Evolutionary conservation across 2,329 filamentous ascomycete species (phyloP).

Genomic region (Fusarium nygamai): DNA sequence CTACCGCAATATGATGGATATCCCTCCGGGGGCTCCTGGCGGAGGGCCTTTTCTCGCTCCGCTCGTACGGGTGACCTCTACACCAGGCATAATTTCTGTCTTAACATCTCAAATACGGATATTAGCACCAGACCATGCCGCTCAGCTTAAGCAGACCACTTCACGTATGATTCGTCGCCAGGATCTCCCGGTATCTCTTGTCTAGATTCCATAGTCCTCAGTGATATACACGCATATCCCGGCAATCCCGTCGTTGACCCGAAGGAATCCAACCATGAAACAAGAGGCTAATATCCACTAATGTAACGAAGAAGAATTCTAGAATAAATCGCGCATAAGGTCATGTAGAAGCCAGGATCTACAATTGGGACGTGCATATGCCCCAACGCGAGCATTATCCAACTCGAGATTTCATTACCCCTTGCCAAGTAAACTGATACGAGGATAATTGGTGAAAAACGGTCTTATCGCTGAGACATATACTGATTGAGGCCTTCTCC

Average conservation of each 20-base stretch:
- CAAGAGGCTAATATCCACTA: neutral
- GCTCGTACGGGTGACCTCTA: neutral
- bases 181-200: neutral
- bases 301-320: constrained; percentile 5
- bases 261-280: neutral
- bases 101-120: neutral
- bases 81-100: no score
- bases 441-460: neutral
- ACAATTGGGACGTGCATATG: constrained; percentile 14
- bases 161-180: neutral
- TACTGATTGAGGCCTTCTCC: neutral
- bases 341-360: neutral
- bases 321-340: constrained; percentile 34
- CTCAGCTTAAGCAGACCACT: neutral
- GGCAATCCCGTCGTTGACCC: neutral
- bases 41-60: neutral
- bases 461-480: neutral
- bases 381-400: neutral
- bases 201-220: neutral
- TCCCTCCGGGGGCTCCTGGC: neutral
- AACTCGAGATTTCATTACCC: neutral
- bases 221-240: neutral
- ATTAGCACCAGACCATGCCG: rapidly evolving
- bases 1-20: neutral
- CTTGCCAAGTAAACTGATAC: neutral